Conservation (phyloP, 345 rosid genomes). For the Bretschneidera sinensis region DNA sequence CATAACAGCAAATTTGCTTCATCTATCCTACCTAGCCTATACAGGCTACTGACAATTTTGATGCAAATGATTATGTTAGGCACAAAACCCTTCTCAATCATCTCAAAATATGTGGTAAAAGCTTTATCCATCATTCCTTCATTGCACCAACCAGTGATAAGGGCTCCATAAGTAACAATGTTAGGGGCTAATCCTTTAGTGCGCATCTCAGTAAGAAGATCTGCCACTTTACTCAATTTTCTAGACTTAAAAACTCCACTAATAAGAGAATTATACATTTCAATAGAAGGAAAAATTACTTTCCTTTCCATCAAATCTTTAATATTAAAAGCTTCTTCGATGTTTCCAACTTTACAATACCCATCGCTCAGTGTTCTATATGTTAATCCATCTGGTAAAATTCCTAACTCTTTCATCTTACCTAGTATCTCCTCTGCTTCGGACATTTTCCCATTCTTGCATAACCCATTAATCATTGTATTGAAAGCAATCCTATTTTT, state of each 20-base stretch:
- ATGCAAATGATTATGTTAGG: conserved; percentile 55
- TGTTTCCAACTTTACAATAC: conserved; percentile 61
- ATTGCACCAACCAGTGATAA: conserved; percentile 65
- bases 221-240: conserved; percentile 29
- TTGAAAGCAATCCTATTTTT: conserved; percentile 53
- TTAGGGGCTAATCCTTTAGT: conserved; percentile 38
- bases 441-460: conserved; percentile 58
- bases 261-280: conserved; percentile 62
- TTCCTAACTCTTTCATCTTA: conserved; percentile 52
- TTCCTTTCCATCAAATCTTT: conserved; percentile 43
- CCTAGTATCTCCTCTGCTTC: conserved; percentile 62
- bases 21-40: conserved; percentile 46
- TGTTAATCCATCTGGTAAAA: conserved; percentile 64
- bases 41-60: conserved; percentile 61
- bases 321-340: conserved; percentile 57
- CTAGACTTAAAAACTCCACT: conserved; percentile 46
- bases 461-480: conserved; percentile 67
- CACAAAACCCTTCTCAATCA: conserved; percentile 53
- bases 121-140: conserved; percentile 61
- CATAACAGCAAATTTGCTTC: conserved; percentile 62
- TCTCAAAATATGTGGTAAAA: conserved; percentile 45
- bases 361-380: conserved; percentile 68
- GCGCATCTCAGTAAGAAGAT: conserved; percentile 46
- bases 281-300: conserved; percentile 46
- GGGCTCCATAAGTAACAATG: conserved; percentile 54